Conservation (phyloP, 2,329 filamentous ascomycete genomes). For the Tolypocladium cylindrosporum region DNA sequence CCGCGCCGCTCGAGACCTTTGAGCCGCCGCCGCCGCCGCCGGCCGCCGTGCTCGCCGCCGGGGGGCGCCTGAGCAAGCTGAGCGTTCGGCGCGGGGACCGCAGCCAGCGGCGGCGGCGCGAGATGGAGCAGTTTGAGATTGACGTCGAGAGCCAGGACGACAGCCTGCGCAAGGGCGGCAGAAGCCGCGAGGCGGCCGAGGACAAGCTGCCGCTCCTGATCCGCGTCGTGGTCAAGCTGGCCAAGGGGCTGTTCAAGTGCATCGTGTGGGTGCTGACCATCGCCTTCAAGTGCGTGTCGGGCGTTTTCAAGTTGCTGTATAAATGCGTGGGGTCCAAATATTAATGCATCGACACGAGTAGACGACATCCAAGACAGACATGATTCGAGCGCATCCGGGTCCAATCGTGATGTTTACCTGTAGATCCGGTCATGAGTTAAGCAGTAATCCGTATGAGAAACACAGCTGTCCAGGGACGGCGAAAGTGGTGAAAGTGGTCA, state of each 20-base stretch:
- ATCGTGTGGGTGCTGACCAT: constrained; percentile 49
- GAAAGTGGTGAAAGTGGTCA: neutral
- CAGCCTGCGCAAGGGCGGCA: constrained; percentile 24
- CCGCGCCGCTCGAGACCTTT: constrained; percentile 38
- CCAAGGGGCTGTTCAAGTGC: constrained; percentile 45
- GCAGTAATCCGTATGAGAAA: too few relatives aligned
- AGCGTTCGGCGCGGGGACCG: constrained; percentile 18
- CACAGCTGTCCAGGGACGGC: neutral
- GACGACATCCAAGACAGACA: neutral
- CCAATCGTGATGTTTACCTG: neutral
- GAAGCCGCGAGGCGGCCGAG: constrained; percentile 26
- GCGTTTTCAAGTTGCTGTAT: constrained; percentile 39
- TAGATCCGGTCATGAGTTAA: neutral
- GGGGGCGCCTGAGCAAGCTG: constrained; percentile 18
- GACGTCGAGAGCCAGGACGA: constrained; percentile 54
- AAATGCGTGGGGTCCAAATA: constrained; percentile 38
- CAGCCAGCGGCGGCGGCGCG: constrained; percentile 22
- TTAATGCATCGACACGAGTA: constrained; percentile 12
- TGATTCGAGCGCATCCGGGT: neutral
- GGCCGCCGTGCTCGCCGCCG: constrained; percentile 11
- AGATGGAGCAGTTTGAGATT: constrained; percentile 47
- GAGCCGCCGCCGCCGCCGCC: constrained; percentile 46
- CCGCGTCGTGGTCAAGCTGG: constrained; percentile 38
- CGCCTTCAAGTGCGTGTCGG: constrained; percentile 40
- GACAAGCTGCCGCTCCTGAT: constrained; percentile 41